A percentile compares a stretch with the other conserved stretches of the same genome.
phyloP scores from a whole-genome alignment of 2,329 filamentous ascomycete species.

The Capronia epimyces region DNA sequence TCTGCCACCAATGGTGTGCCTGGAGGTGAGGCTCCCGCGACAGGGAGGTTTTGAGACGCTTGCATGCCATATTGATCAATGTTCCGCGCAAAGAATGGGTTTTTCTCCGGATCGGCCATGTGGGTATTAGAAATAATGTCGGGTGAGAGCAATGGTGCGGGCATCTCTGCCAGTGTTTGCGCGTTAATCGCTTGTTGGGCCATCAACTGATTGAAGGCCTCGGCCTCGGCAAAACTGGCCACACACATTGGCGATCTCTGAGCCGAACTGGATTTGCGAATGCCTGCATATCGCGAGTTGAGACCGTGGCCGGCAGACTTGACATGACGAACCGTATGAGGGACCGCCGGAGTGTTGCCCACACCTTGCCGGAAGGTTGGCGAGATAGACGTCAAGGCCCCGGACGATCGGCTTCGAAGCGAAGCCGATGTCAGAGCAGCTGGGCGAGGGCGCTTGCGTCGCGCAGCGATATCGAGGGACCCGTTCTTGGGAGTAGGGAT shows the following conservation, averaged over 20 bases:
- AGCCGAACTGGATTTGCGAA: constrained; percentile 43
- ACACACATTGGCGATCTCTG: constrained; percentile 46
- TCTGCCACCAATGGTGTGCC: constrained; percentile 39
- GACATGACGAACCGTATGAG: constrained; percentile 42
- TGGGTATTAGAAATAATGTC: constrained; percentile 12
- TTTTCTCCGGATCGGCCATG: constrained; percentile 27
- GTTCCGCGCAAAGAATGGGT: constrained; percentile 14
- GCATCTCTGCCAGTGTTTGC: constrained; percentile 13
- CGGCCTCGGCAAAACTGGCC: constrained; percentile 42
- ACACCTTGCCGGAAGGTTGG: constrained; percentile 36
- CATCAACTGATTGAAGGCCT: constrained; percentile 32
- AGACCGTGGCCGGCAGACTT: constrained; percentile 43
- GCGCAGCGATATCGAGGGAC: constrained; percentile 43
- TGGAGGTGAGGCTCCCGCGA: constrained; percentile 39
- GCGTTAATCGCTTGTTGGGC: constrained; percentile 20
- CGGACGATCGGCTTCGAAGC: constrained; percentile 35
- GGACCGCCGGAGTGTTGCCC: constrained; percentile 32
- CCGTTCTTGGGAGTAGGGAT: constrained; percentile 31
- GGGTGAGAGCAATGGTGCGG: constrained; percentile 17
- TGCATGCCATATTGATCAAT: constrained; percentile 15
- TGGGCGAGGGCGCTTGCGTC: constrained; percentile 43
- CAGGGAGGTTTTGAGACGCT: constrained; percentile 12
- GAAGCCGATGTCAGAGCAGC: constrained; percentile 43
- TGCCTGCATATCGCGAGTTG: constrained; percentile 42
- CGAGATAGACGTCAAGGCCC: constrained; percentile 39